A percentile compares a stretch with the other conserved stretches of the same genome.
Conservation (phyloP, 306 rosid genomes). For the Rubus idaeus region DNA sequence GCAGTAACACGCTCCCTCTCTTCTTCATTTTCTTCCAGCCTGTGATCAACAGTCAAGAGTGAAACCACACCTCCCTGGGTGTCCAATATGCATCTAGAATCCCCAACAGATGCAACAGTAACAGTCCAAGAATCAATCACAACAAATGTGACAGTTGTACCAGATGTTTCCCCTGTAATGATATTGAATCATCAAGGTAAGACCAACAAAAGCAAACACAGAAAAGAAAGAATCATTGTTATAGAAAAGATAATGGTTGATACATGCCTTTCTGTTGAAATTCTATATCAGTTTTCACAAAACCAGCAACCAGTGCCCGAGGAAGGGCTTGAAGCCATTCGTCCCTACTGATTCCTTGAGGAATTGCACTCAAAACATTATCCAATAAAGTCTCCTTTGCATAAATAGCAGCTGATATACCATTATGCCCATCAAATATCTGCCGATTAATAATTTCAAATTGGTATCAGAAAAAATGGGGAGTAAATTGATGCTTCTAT, state of each 20-base stretch:
- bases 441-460: constrained; percentile 48
- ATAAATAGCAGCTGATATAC: constrained; percentile 93
- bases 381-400: constrained; percentile 73
- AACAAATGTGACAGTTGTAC: constrained; percentile 97
- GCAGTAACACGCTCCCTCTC: constrained; percentile 99
- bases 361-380: constrained; percentile 89
- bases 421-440: constrained; percentile 98
- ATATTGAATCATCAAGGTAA: constrained; percentile 19
- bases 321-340: constrained; percentile 97
- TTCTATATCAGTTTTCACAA: constrained; percentile 97
- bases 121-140: constrained; percentile 93
- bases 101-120: constrained; percentile 98
- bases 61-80: constrained; percentile 92
- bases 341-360: constrained; percentile 84
- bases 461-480: constrained; percentile 38
- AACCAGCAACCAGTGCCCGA: constrained; percentile 94
- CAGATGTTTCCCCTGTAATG: constrained; percentile 90
- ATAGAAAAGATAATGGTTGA: neutral
- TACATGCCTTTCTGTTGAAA: constrained; percentile 83
- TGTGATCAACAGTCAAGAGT: constrained; percentile 92
- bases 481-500: constrained; percentile 28
- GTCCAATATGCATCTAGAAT: constrained; percentile 96
- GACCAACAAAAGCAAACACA: constrained; percentile 11
- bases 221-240: neutral
- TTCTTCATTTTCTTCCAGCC: constrained; percentile 92